These are phyloP conservation scores for Penicillium occitanis DNA, from an alignment of 2,329 filamentous ascomycete species.

Conservation along the genomic window DNA sequence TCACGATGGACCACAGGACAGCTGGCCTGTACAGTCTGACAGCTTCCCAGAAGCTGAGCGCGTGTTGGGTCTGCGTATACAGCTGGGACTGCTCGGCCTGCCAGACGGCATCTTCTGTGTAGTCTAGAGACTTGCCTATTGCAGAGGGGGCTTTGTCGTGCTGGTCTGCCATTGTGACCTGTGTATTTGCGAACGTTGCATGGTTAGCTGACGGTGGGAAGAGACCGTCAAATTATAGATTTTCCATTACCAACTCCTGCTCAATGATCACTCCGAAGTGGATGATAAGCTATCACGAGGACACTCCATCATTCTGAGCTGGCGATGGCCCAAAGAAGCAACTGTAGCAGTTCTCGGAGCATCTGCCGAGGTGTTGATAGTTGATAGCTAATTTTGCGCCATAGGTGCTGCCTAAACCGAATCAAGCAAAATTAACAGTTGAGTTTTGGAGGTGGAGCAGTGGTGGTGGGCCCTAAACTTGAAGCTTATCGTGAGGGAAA, in stretches of 20 bases:
- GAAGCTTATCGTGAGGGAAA: not conserved
- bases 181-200: not conserved
- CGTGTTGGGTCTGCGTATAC: not conserved
- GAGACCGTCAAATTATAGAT: not conserved
- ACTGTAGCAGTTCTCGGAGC: not conserved
- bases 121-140: not conserved
- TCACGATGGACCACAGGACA: not conserved
- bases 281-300: not conserved
- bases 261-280: not conserved
- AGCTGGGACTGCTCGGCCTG: not conserved
- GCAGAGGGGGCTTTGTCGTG: not conserved
- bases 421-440: not conserved
- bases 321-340: not conserved
- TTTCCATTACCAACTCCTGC: not conserved
- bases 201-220: not conserved
- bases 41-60: not conserved
- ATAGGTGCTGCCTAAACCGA: not conserved
- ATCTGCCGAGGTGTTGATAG: not conserved
- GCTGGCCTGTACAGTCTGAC: not conserved
- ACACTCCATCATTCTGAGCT: not conserved
- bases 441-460: not conserved
- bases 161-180: not conserved
- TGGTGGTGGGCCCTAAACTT: not conserved
- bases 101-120: not conserved
- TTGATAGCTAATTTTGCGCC: not conserved